phyloP scores from a whole-genome alignment of 768 basidiomycete genomes.

The Auriscalpium vulgare region DNA sequence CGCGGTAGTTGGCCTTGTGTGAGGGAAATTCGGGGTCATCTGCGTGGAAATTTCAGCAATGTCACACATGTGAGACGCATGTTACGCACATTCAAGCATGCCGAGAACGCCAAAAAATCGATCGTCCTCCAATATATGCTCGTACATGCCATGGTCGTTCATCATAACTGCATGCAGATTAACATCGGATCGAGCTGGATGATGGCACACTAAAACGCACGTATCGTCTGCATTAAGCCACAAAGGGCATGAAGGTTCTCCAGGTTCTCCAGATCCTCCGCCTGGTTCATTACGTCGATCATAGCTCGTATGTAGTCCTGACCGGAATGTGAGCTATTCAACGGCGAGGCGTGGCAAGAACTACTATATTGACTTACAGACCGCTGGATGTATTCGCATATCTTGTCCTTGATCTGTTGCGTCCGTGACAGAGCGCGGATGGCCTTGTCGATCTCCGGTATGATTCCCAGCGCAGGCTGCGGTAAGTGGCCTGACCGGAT shows the following conservation, averaged over 20 bases:
- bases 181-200: not conserved
- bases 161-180: constrained; percentile 61
- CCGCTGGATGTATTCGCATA: constrained; percentile 82
- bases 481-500: constrained; percentile 71
- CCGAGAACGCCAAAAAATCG: constrained; percentile 89
- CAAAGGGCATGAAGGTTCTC: constrained; percentile 88
- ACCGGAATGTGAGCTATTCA: not conserved
- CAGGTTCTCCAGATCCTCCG: constrained; percentile 89
- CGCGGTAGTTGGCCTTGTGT: constrained; percentile 96
- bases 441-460: constrained; percentile 70
- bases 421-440: constrained; percentile 71
- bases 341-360: not conserved
- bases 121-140: constrained; percentile 90
- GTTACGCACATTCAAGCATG: constrained; percentile 87
- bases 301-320: constrained; percentile 86
- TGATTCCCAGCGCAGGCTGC: constrained; percentile 65
- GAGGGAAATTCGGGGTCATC: constrained; percentile 95
- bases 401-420: constrained; percentile 67
- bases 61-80: constrained; percentile 1
- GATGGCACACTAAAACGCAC: constrained; percentile 38
- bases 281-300: constrained; percentile 75
- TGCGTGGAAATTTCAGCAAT: constrained; percentile 25
- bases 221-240: constrained; percentile 88
- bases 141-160: constrained; percentile 91
- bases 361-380: constrained; percentile 48